Percentiles rank a stretch among this genome's conserved stretches.
Evolutionary conservation across 2,329 filamentous ascomycete genomes (phyloP).

Genomic region (Fusarium chuoi): DNA sequence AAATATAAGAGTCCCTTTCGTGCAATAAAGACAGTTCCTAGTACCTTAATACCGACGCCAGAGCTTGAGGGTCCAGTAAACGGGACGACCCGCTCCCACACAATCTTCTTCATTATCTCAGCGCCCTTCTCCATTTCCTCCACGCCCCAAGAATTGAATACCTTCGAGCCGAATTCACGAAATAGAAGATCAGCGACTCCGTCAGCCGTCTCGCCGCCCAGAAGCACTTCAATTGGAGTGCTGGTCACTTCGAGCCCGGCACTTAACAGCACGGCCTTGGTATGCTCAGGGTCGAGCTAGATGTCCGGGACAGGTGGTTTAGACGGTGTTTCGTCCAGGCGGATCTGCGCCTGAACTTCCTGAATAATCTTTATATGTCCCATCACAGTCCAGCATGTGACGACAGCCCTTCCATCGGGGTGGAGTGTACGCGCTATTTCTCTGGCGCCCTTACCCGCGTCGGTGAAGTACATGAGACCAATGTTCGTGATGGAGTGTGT

Average conservation of each 20-base stretch:
- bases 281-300: neutral
- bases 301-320: accelerated
- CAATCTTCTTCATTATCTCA: neutral
- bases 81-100: neutral
- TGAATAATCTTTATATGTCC: neutral
- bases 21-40: neutral
- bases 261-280: neutral
- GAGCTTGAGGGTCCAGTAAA: neutral
- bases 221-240: neutral
- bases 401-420: accelerated
- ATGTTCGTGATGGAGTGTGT: neutral
- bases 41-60: neutral
- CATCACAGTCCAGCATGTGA: neutral
- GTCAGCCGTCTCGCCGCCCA: neutral
- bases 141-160: neutral
- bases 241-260: neutral
- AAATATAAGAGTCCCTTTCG: too few relatives aligned
- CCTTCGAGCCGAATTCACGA: neutral
- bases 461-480: neutral
- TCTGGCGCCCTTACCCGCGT: accelerated
- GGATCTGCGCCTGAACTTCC: neutral
- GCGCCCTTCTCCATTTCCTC: neutral
- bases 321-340: accelerated
- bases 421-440: neutral
- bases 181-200: neutral